Base-by-base conservation (phyloP, 768 basidiomycete genomes). In the Obba rivulosa region DNA sequence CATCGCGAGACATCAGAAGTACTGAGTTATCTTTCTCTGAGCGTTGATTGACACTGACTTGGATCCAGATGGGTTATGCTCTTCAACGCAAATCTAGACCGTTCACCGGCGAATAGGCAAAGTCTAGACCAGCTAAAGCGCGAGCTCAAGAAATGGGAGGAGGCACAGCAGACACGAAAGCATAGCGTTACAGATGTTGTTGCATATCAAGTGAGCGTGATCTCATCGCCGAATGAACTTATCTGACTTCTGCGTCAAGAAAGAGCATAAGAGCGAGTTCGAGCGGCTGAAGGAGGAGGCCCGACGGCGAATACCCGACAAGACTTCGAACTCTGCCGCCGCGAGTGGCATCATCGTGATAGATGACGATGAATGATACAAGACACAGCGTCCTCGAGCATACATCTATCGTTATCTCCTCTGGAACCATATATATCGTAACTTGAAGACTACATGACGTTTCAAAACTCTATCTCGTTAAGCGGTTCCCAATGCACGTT, bases 21-120 rank as follows among this genome's bases (percentile, higher is more conserved):
- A 58, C 5, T 66, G 57, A n/a, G 20, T 40, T 0, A 34, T 39
- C 28, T 5, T 4, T 43, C 35, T 45, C 20, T 20, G 23, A 46
- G 10, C 17, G 23, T 10, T 21, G 3, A 17, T 3, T 24, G 22
- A 3, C 18, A 18, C 34, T 34, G 13, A 24, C 46, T 4, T 34
- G 18, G 3, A 20, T 36, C 16, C 45, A 87, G 85, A 53, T 88
- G 84, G 83, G 73, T 84, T 0, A 79, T 80, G 66, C 60, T 83
- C 36, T 81, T 74, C 55, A 88, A 88, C 51, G 78, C 84, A 23
- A 88, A 87, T 59, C 69, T 85, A 8, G 86, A 88, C 65, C 76
- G 75, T 53, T 71, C 71, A 17, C 43, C 54, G 2, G 42, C 55
- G 16, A 67, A 73, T 39, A 73, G 82, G 23, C 78, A 76, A 58